These are phyloP conservation scores for Fusarium dlaminii DNA, from an alignment of 2,329 filamentous ascomycete species.

Conservation along the genomic window DNA sequence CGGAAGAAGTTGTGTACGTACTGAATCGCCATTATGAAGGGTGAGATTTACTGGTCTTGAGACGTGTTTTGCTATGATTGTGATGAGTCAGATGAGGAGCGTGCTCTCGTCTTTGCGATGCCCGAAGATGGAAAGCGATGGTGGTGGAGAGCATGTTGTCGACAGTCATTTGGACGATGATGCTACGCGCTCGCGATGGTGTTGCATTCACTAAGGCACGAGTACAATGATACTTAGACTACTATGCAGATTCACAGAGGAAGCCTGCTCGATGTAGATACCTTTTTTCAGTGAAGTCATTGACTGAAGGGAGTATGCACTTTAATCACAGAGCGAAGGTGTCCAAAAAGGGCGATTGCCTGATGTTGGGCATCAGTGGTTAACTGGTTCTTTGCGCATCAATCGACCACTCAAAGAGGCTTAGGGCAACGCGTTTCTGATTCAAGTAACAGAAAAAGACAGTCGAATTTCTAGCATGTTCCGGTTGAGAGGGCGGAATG, in stretches of 20 bases:
- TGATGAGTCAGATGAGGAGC: neutral
- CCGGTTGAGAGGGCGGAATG: accelerated
- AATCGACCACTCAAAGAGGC: accelerated
- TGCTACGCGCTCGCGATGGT: too few species aligned
- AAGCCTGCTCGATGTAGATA: accelerated
- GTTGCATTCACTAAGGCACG: accelerated
- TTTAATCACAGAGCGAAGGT: neutral
- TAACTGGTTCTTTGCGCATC: neutral
- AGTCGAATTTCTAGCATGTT: accelerated
- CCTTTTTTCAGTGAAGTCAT: too few species aligned
- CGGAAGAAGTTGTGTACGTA: neutral
- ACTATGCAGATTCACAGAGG: accelerated
- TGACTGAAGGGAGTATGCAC: too few species aligned
- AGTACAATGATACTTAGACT: neutral
- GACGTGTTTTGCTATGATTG: accelerated
- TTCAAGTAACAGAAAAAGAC: accelerated
- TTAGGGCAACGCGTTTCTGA: accelerated
- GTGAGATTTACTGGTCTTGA: too few species aligned
- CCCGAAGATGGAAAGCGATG: too few species aligned
- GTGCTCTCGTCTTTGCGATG: too few species aligned
- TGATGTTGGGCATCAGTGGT: neutral
- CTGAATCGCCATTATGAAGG: neutral
- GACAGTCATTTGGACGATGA: too few species aligned
- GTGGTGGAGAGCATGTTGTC: neutral
- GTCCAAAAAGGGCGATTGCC: accelerated